A percentile compares a stretch with the other conserved stretches of the same genome.
These are phyloP conservation scores for Phytophthora europaea DNA, from an alignment of 352 stramenopile species.

Conservation along the genomic window DNA sequence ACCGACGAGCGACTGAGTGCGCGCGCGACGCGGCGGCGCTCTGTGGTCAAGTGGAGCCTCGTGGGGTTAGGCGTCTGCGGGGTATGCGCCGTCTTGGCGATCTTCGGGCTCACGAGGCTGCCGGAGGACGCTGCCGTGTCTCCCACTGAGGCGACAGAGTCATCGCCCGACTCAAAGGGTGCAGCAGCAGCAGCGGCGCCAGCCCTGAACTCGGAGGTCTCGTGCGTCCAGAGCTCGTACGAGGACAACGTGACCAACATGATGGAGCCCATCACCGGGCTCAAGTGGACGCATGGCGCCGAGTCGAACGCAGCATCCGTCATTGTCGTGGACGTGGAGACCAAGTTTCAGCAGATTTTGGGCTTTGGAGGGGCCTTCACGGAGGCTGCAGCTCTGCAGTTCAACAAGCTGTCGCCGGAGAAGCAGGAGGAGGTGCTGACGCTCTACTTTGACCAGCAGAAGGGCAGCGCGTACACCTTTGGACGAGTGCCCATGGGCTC, in stretches of 20 bases:
- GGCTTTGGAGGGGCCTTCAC: conserved; percentile 95
- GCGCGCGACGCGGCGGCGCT: conserved; percentile 7
- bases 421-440: conserved; percentile 89
- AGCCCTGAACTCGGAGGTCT: conserved; percentile 26
- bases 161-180: neutral
- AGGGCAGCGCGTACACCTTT: conserved; percentile 89
- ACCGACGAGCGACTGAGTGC: conserved; percentile 31
- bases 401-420: conserved; percentile 76
- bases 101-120: conserved; percentile 12
- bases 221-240: conserved; percentile 72
- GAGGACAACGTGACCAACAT: conserved; percentile 60
- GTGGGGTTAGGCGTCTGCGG: conserved; percentile 22
- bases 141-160: conserved; percentile 5
- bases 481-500: conserved; percentile 93
- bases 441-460: conserved; percentile 88
- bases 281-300: conserved; percentile 50
- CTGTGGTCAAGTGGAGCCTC: conserved; percentile 26
- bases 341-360: conserved; percentile 81
- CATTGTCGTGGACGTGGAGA: conserved; percentile 63
- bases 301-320: conserved; percentile 32
- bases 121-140: conserved; percentile 11
- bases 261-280: conserved; percentile 54
- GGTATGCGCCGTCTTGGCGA: conserved; percentile 10
- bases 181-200: conserved; percentile 4
- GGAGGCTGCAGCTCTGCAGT: conserved; percentile 90